These are phyloP conservation scores for Fagus crenata DNA, from an alignment of 306 rosid genomes.

Conservation along the genomic window DNA sequence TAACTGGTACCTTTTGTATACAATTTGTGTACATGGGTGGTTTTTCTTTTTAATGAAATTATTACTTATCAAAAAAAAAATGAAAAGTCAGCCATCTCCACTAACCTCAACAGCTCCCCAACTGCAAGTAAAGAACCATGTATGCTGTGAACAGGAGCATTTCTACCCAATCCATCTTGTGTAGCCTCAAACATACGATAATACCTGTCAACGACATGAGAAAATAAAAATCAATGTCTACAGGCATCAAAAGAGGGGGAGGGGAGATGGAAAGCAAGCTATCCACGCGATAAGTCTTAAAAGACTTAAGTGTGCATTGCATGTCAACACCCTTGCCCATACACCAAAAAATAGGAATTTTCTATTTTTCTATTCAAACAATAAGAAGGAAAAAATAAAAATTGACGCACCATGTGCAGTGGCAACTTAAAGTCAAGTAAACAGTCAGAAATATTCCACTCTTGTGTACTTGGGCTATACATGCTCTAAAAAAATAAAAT, in stretches of 20 bases:
- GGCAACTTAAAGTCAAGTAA: not conserved
- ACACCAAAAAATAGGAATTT: not conserved
- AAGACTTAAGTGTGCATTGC: too few species aligned
- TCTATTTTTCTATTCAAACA: too few species aligned
- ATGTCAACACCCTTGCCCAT: not conserved
- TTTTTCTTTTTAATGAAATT: too few species aligned
- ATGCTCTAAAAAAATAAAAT: too few species aligned
- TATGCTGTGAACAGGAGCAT: slow-evolving; percentile 94
- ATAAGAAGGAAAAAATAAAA: not conserved
- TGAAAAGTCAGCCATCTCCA: slow-evolving; percentile 25
- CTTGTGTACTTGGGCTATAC: too few species aligned
- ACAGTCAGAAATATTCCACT: not conserved
- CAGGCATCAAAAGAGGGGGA: not conserved
- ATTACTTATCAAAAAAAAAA: not conserved
- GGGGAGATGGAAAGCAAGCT: slow-evolving; percentile 17
- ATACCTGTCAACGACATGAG: slow-evolving; percentile 57
- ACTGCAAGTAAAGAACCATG: slow-evolving; percentile 99
- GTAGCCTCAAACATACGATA: slow-evolving; percentile 98
- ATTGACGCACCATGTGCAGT: not conserved
- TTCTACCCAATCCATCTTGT: slow-evolving; percentile 89
- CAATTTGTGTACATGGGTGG: too few species aligned
- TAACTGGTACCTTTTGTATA: too few species aligned
- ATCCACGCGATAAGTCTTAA: not conserved
- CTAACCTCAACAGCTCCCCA: slow-evolving; percentile 96
- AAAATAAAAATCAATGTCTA: slow-evolving; percentile 17